Evolutionary conservation across 805 yeast genomes (phyloP).

Genomic region (Suhomyces tanzawaensis): DNA sequence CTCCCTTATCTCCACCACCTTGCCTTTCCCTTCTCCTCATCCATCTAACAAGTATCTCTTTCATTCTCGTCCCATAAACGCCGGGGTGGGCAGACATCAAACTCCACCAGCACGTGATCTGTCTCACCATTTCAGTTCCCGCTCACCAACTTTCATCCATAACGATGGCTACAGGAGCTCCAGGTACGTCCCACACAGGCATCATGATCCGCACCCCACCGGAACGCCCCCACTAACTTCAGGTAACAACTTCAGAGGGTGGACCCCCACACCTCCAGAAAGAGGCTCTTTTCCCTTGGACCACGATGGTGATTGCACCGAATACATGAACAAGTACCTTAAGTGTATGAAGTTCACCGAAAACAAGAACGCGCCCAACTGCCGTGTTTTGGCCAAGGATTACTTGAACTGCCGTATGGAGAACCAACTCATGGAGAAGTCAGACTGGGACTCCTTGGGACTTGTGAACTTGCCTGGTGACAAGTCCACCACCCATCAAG

Average conservation of each 20-base stretch:
- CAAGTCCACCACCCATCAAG: conserved; percentile 6
- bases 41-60: too few relatives aligned
- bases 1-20: too few relatives aligned
- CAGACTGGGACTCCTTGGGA: conserved; percentile 45
- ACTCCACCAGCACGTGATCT: neutral
- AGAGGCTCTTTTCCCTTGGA: conserved; percentile 95
- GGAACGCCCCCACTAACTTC: conserved; percentile 4
- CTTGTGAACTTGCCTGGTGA: conserved; percentile 42
- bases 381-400: conserved; percentile 77
- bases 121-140: neutral
- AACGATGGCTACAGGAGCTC: conserved; percentile 39
- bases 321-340: conserved; percentile 71
- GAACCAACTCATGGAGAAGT: conserved; percentile 45
- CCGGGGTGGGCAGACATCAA: too few relatives aligned
- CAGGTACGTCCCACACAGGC: too few relatives aligned
- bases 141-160: too few relatives aligned
- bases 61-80: too few relatives aligned
- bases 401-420: conserved; percentile 91
- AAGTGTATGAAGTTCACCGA: conserved; percentile 73
- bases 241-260: conserved; percentile 23
- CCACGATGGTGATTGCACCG: conserved; percentile 79
- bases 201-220: neutral
- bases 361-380: conserved; percentile 88
- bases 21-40: too few relatives aligned
- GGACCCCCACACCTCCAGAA: conserved; percentile 91